A percentile compares a stretch with the other conserved stretches of the same genome.
Conservation (phyloP, 176 grass and related monocot genomes). For the Dactylis glomerata region DNA sequence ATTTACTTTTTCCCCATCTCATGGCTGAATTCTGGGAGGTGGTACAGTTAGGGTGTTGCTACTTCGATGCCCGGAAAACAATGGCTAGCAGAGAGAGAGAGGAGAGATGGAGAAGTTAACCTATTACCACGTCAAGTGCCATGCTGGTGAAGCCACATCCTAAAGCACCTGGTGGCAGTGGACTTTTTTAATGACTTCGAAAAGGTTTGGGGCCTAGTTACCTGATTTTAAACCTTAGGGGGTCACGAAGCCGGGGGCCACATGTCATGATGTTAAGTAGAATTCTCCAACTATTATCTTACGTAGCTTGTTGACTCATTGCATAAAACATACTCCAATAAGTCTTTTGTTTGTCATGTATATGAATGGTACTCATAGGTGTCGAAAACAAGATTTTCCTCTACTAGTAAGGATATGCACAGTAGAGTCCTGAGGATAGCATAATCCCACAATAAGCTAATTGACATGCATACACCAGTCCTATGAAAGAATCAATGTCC, state of each 20-base stretch:
- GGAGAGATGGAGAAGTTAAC: no score
- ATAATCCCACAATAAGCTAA: neutral
- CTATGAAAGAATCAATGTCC: neutral
- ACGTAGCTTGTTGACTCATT: neutral
- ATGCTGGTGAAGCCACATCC: no score
- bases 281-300: neutral
- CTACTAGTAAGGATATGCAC: neutral
- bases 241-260: neutral
- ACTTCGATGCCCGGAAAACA: no score
- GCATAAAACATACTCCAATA: neutral
- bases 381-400: neutral
- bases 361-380: neutral
- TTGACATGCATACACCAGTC: conserved; percentile 9
- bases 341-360: neutral
- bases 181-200: no score
- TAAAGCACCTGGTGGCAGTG: no score
- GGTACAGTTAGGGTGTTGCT: no score
- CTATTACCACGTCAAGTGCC: no score
- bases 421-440: neutral
- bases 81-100: no score
- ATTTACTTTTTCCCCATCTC: no score
- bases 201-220: neutral
- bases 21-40: no score
- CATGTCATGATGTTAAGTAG: neutral
- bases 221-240: neutral